Base-by-base conservation (phyloP, 768 basidiomycete species). In the Podaxis rugospora region DNA sequence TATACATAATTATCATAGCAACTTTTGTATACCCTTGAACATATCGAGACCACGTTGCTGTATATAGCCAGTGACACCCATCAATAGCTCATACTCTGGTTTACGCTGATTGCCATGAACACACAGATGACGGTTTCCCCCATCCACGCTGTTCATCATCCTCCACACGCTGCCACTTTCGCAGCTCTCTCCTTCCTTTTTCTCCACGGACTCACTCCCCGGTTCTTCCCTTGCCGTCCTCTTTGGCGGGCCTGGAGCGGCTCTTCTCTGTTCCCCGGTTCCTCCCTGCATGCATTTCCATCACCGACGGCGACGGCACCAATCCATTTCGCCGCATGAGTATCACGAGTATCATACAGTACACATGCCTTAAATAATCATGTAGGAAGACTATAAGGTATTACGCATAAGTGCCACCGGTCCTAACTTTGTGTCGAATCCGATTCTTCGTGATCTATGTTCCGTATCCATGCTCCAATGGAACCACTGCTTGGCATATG, bases 381-480 rank as follows among this genome's bases (percentile, higher is more conserved):
- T 47, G 32, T 18, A 46, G 23, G 36, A 27, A 50, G 25, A 36
- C 36, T 47, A 37, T 58, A 51, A 50, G 21, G 35, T 51, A 39
- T 3, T 23, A 54, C 21, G 21, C 23, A 39, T n/a, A 27, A 6
- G 35, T 25, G 13, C 46, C 49, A 21, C 5, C 36, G 23, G 37
- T 37, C 18, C 25, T 23, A 57, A 18, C 27, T n/a, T 32, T 53
- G 51, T 16, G 25, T 46, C 21, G 40, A 23, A 23, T 32, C 47
- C 23, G 36, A 40, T 46, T 18, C 67, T 54, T 76, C 75, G 36
- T 81, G 74, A 57, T 87, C 89, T 63, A 98, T 93, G 72, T 96
- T 97, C 78, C 92, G 93, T 71, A 99, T 90, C 96, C 96, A 99
- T 50, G 97, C 97, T 4, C 96, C 96, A 62, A 98, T 92, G 4